A percentile compares a stretch with the other conserved stretches of the same genome.
These are phyloP conservation scores for Malania oleifera DNA, from an alignment of 164 flowering plant species.

Conservation along the genomic window DNA sequence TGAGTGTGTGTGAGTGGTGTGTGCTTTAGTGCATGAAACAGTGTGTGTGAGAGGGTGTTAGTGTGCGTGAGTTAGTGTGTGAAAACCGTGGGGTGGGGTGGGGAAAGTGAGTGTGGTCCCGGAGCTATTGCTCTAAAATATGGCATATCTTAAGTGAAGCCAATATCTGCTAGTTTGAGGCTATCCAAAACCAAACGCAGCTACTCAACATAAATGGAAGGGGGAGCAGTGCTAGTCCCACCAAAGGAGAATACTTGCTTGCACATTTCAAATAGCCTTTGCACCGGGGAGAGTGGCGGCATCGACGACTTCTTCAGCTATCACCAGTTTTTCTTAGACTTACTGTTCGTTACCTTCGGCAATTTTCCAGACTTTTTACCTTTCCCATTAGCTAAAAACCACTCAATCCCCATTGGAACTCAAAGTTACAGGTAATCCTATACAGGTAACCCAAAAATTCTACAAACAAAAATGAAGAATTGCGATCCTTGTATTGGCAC, in stretches of 20 bases:
- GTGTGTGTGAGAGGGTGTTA: no score
- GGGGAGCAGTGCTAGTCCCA: slow-evolving; percentile 39
- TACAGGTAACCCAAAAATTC: slow-evolving; percentile 5
- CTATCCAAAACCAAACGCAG: slow-evolving; percentile 43
- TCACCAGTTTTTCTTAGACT: slow-evolving; percentile 33
- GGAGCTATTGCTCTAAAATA: slow-evolving; percentile 19
- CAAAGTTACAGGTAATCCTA: slow-evolving; percentile 2
- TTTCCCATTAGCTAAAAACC: slow-evolving; percentile 20
- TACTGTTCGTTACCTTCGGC: slow-evolving; percentile 20
- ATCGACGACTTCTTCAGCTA: slow-evolving; percentile 24
- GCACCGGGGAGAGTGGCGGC: slow-evolving; percentile 31
- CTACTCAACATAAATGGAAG: slow-evolving; percentile 31
- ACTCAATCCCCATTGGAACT: slow-evolving; percentile 36
- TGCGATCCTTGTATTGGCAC: neutral
- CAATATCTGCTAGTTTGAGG: slow-evolving; percentile 48
- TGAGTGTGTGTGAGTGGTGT: no score
- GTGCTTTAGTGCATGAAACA: no score
- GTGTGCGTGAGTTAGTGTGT: no score
- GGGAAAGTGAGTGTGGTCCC: no score
- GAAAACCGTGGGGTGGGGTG: no score
- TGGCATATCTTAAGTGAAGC: slow-evolving; percentile 40
- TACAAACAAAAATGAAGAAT: slow-evolving; percentile 3
- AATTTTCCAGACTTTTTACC: slow-evolving; percentile 21
- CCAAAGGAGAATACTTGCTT: slow-evolving; percentile 42
- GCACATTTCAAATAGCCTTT: slow-evolving; percentile 49